A percentile compares a stretch with the other conserved stretches of the same genome.
These are phyloP conservation scores for Suhomyces yuchorum DNA, from an alignment of 1,139 yeast genomes.

Conservation along the genomic window DNA sequence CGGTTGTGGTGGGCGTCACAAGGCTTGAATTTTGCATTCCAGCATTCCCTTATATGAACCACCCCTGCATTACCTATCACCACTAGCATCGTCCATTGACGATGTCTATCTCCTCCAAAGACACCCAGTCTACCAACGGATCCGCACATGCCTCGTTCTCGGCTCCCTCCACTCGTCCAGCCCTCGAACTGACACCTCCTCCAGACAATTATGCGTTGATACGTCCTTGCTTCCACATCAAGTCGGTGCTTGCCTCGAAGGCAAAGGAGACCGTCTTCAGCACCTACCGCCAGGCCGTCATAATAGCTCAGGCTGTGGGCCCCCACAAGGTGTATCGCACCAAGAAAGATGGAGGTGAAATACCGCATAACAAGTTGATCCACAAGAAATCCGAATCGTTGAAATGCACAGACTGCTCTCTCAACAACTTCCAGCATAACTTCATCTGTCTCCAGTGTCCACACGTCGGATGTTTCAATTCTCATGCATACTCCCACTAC, in stretches of 20 bases:
- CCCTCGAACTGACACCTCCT: constrained; percentile 22
- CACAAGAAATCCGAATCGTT: constrained; percentile 46
- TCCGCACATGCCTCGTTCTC: neutral
- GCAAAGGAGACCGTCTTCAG: constrained; percentile 58
- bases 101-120: constrained; percentile 11
- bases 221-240: constrained; percentile 56
- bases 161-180: constrained; percentile 6
- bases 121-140: constrained; percentile 2
- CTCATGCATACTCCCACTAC: constrained; percentile 58
- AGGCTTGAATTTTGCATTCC: constrained; percentile 4
- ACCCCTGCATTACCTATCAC: neutral
- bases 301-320: constrained; percentile 41
- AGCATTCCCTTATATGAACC: constrained; percentile 7
- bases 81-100: constrained; percentile 7
- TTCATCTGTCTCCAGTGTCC: constrained; percentile 82
- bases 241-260: constrained; percentile 53
- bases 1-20: neutral
- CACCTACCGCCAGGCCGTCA: constrained; percentile 62
- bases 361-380: constrained; percentile 32
- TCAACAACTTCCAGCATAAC: constrained; percentile 51
- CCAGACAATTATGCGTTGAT: constrained; percentile 34
- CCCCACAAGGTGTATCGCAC: constrained; percentile 25
- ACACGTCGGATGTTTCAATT: constrained; percentile 67
- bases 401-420: constrained; percentile 53
- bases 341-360: constrained; percentile 36